phyloP scores from a whole-genome alignment of 2,329 filamentous ascomycete species.

The Amylocarpus encephaloides region DNA sequence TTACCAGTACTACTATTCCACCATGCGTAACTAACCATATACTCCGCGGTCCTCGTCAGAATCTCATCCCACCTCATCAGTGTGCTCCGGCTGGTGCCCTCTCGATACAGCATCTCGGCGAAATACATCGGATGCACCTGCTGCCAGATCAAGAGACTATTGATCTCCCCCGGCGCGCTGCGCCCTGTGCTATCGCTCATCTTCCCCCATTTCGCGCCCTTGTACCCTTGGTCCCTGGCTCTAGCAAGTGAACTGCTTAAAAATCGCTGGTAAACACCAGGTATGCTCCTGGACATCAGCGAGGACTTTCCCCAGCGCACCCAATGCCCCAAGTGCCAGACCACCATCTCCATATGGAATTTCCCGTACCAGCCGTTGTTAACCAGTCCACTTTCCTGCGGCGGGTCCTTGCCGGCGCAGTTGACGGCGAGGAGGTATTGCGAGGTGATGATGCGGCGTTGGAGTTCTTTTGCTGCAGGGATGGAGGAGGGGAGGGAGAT shows the following conservation, averaged over 20 bases:
- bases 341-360: conserved; percentile 40
- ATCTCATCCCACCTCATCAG: conserved; percentile 48
- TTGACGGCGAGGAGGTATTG: conserved; percentile 41
- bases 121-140: conserved; percentile 56
- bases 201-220: conserved; percentile 42
- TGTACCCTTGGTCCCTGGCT: conserved; percentile 32
- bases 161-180: conserved; percentile 54
- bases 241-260: conserved; percentile 29
- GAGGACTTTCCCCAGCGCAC: conserved; percentile 35
- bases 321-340: conserved; percentile 40
- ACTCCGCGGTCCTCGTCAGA: conserved; percentile 47
- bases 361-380: conserved; percentile 44
- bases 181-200: conserved; percentile 52
- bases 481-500: conserved; percentile 36
- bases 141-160: conserved; percentile 56
- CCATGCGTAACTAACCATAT: conserved; percentile 53
- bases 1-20: conserved; percentile 43
- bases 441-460: conserved; percentile 39
- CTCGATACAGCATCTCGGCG: conserved; percentile 44
- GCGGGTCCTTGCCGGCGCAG: conserved; percentile 34
- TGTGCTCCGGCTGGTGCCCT: conserved; percentile 37
- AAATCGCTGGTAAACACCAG: conserved; percentile 33
- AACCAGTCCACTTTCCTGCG: conserved; percentile 40
- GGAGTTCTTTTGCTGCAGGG: conserved; percentile 36
- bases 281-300: conserved; percentile 35